phyloP scores from a whole-genome alignment of 2,329 filamentous ascomycete genomes.

The Aspergillus persii region DNA sequence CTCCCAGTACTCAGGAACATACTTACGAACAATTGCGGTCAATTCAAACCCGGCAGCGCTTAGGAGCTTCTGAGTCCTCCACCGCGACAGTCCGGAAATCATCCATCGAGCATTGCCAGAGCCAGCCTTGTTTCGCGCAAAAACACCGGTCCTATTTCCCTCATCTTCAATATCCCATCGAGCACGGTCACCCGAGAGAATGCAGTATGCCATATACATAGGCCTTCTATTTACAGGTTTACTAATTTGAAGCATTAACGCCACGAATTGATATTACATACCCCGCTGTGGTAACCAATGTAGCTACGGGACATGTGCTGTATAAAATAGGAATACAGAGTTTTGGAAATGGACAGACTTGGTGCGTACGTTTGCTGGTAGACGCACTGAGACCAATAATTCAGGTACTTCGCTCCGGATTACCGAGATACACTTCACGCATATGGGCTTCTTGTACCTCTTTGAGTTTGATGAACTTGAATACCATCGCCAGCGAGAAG shows the following conservation, averaged over 20 bases:
- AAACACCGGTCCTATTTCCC: neutral
- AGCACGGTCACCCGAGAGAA: neutral
- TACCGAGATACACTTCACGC: conserved; percentile 14
- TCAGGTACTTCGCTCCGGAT: neutral
- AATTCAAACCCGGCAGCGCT: neutral
- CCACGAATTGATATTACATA: neutral
- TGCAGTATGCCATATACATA: neutral
- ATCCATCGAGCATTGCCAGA: neutral
- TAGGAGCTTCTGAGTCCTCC: neutral
- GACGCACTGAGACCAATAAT: neutral
- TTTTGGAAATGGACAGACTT: neutral
- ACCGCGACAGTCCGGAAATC: neutral
- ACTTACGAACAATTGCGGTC: neutral
- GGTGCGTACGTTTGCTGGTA: neutral
- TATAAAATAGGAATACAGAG: neutral
- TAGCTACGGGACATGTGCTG: neutral
- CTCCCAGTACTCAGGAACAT: neutral
- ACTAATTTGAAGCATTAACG: neutral
- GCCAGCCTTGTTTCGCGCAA: neutral
- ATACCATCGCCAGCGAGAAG: conserved; percentile 30
- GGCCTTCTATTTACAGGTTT: neutral
- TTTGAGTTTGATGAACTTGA: conserved; percentile 38
- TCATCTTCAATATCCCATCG: neutral
- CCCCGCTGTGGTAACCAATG: neutral
- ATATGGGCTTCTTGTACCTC: conserved; percentile 33